Conservation (phyloP, 306 rosid genomes). For the Vigna trinervia region DNA sequence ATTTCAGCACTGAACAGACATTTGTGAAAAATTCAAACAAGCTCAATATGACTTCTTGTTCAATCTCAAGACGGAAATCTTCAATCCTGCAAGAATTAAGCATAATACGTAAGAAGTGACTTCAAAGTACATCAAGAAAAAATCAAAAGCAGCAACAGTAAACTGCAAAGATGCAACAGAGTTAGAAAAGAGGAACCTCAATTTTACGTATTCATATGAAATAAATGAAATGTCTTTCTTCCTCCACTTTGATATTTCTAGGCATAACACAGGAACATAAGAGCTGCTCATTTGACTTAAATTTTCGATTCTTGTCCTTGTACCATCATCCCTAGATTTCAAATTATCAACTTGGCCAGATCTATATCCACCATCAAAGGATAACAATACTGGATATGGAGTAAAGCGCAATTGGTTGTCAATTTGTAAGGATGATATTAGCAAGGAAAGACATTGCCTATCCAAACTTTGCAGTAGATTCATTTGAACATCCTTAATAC, state of each 20-base stretch:
- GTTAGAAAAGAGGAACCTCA: conserved; percentile 64
- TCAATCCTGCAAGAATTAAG: conserved; percentile 76
- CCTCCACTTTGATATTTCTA: conserved; percentile 91
- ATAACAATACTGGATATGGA: conserved; percentile 90
- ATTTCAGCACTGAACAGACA: conserved; percentile 64
- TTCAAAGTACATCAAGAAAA: conserved; percentile 19
- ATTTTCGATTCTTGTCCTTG: conserved; percentile 54
- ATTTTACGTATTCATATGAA: conserved; percentile 83
- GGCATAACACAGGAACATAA: conserved; percentile 67
- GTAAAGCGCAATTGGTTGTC: conserved; percentile 92
- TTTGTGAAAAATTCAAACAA: conserved; percentile 77
- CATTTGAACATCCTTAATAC: conserved; percentile 67
- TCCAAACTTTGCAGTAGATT: conserved; percentile 84
- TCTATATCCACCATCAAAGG: conserved; percentile 68
- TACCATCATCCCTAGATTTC: conserved; percentile 55
- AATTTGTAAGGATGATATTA: conserved; percentile 73
- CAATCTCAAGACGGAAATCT: conserved; percentile 89
- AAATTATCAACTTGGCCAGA: conserved; percentile 49
- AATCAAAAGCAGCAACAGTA: neutral
- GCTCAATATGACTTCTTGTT: conserved; percentile 88
- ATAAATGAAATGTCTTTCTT: conserved; percentile 85
- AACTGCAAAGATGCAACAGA: conserved; percentile 35
- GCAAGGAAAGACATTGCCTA: conserved; percentile 74
- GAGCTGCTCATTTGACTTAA: conserved; percentile 53
- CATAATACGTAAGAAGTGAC: conserved; percentile 36